These are phyloP conservation scores for Teunomyces atbi DNA, from an alignment of 805 yeast species.

Conservation along the genomic window DNA sequence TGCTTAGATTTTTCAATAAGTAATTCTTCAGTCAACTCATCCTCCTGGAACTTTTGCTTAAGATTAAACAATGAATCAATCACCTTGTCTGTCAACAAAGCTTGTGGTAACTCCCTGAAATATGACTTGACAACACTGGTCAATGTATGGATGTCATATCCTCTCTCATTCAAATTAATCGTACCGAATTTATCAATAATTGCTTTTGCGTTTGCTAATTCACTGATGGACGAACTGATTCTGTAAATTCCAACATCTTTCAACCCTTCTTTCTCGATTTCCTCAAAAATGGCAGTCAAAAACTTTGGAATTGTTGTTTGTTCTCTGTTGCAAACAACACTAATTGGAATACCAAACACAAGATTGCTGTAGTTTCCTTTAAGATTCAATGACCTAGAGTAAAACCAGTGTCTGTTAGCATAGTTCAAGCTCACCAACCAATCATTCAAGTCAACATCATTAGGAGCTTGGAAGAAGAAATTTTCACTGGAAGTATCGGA, in stretches of 20 bases:
- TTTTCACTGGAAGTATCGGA: slow-evolving; percentile 48
- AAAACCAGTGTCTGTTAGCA: slow-evolving; percentile 56
- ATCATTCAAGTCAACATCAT: slow-evolving; percentile 60
- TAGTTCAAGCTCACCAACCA: slow-evolving; percentile 61
- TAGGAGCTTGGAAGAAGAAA: slow-evolving; percentile 63
- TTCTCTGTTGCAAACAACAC: slow-evolving; percentile 73
- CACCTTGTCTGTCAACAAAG: slow-evolving; percentile 66
- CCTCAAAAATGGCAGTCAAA: slow-evolving; percentile 62
- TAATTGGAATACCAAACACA: slow-evolving; percentile 86
- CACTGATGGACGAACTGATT: slow-evolving; percentile 53
- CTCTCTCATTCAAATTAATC: slow-evolving; percentile 47
- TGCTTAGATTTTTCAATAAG: slow-evolving; percentile 21
- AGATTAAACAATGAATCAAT: slow-evolving; percentile 54
- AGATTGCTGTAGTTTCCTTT: slow-evolving; percentile 20
- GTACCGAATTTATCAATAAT: slow-evolving; percentile 48
- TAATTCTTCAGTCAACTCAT: slow-evolving; percentile 11
- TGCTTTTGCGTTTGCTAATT: slow-evolving; percentile 41
- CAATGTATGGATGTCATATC: slow-evolving; percentile 77
- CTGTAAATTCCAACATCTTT: slow-evolving; percentile 92
- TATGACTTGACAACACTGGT: slow-evolving; percentile 86
- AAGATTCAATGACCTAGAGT: slow-evolving; percentile 37
- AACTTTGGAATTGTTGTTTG: slow-evolving; percentile 60
- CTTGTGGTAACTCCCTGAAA: slow-evolving; percentile 84
- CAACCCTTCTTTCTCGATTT: slow-evolving; percentile 81
- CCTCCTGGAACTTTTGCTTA: slow-evolving; percentile 19